Conservation (phyloP, 495 filamentous ascomycete species). For the Podospora sp. region DNA sequence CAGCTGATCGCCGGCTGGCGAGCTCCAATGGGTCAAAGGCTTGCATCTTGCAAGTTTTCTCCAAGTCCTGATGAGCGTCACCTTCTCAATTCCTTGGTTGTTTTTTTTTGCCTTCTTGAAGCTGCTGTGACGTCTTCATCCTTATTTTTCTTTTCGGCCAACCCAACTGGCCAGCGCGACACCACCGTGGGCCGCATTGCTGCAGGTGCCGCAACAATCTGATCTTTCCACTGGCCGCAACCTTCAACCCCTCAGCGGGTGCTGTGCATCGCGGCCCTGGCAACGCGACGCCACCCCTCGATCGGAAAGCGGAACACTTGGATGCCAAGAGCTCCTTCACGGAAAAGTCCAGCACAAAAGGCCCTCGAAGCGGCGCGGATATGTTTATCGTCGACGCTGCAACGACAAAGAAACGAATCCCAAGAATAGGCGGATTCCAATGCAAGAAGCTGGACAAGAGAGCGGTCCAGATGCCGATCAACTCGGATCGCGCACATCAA, state of each 20-base stretch:
- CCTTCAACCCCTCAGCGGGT: background rate
- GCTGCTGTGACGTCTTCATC: background rate
- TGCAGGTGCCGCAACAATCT: background rate
- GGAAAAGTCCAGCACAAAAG: background rate
- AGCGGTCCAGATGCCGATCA: slow-evolving; percentile 6
- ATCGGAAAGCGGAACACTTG: background rate
- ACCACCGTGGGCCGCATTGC: background rate
- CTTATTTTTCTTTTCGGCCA: background rate
- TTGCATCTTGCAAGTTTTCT: background rate
- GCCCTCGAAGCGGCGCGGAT: background rate
- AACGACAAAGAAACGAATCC: background rate
- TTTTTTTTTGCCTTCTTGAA: background rate
- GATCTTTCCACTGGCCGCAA: slow-evolving; percentile 5
- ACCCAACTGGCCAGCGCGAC: background rate
- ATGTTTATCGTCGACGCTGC: background rate
- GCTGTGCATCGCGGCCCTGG: slow-evolving; percentile 1
- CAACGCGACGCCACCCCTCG: slow-evolving; percentile 5
- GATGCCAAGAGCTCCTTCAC: background rate
- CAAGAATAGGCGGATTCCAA: background rate
- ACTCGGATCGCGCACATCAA: slow-evolving; percentile 16
- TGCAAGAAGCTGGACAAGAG: background rate
- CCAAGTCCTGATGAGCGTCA: background rate
- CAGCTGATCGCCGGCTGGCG: slow-evolving; percentile 6
- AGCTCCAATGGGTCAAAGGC: background rate
- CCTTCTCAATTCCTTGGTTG: background rate